phyloP scores from a whole-genome alignment of 208 protist species.

The Sergeia podlipaevii region DNA sequence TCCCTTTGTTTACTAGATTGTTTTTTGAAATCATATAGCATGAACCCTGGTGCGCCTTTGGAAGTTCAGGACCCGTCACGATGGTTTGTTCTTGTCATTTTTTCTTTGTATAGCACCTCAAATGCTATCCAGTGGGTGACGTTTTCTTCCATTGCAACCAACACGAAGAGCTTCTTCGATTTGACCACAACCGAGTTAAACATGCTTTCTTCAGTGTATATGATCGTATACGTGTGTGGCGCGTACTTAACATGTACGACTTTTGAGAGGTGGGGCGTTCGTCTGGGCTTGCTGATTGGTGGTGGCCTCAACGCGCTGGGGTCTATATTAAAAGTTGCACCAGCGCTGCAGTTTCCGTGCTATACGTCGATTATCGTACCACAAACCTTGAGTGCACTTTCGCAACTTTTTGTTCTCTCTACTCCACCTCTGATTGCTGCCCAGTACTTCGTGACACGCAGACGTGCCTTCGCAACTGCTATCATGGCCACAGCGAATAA shows the following conservation, averaged over 20 bases:
- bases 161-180: slow-evolving; percentile 37
- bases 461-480: slow-evolving; percentile 63
- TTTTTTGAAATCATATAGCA: background rate
- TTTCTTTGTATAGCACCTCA: slow-evolving; percentile 58
- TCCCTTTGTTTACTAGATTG: background rate
- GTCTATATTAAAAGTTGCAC: slow-evolving; percentile 51
- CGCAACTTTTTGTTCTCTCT: slow-evolving; percentile 72
- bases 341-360: slow-evolving; percentile 37
- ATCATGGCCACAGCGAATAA: slow-evolving; percentile 64
- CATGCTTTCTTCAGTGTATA: slow-evolving; percentile 73
- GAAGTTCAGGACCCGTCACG: slow-evolving; percentile 40
- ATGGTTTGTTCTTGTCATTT: slow-evolving; percentile 49
- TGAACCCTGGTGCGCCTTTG: background rate
- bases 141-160: slow-evolving; percentile 47
- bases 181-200: slow-evolving; percentile 62
- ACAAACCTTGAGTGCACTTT: slow-evolving; percentile 46
- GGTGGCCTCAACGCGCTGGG: slow-evolving; percentile 51
- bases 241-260: slow-evolving; percentile 61
- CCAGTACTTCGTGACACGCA: slow-evolving; percentile 53
- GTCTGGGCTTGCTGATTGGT: slow-evolving; percentile 46
- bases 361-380: slow-evolving; percentile 52
- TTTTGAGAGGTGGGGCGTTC: slow-evolving; percentile 70
- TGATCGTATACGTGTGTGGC: slow-evolving; percentile 69
- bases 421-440: slow-evolving; percentile 67
- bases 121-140: slow-evolving; percentile 79